Evolutionary conservation across 2,329 filamentous ascomycete genomes (phyloP).

Genomic region (Claviceps lovelessii): DNA sequence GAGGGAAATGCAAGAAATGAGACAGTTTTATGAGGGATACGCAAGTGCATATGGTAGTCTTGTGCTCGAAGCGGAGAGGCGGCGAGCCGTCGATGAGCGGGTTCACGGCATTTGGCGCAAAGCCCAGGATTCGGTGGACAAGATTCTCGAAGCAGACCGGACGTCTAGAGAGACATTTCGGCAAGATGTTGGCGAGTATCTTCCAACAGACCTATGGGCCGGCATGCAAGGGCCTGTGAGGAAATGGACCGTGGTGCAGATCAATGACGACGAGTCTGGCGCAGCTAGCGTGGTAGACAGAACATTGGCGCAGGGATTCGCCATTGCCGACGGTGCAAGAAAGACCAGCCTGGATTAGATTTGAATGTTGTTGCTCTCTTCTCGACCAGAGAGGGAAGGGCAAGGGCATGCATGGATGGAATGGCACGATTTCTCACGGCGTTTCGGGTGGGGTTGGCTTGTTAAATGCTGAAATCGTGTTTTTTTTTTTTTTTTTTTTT

Average conservation of each 20-base stretch:
- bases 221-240: slow-evolving; percentile 50
- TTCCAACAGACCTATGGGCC: slow-evolving; percentile 80
- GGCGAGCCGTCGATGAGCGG: slow-evolving; percentile 57
- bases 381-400: too few species aligned
- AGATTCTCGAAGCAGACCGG: slow-evolving; percentile 58
- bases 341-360: neutral
- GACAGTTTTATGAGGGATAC: slow-evolving; percentile 79
- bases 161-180: slow-evolving; percentile 64
- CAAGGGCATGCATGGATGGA: too few species aligned
- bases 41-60: slow-evolving; percentile 70
- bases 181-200: slow-evolving; percentile 67
- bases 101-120: slow-evolving; percentile 63
- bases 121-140: slow-evolving; percentile 62
- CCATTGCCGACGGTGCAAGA: neutral
- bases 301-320: slow-evolving; percentile 1
- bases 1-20: slow-evolving; percentile 60
- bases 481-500: too few species aligned
- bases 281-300: slow-evolving; percentile 4
- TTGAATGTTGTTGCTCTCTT: neutral
- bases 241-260: slow-evolving; percentile 33
- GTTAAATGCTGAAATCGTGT: too few species aligned
- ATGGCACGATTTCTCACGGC: neutral
- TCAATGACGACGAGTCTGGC: slow-evolving; percentile 15
- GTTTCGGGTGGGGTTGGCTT: neutral
- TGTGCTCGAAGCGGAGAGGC: slow-evolving; percentile 67